A percentile compares a stretch with the other conserved stretches of the same genome.
Conservation (phyloP, 768 basidiomycete species). For the Tricholoma terreum region DNA sequence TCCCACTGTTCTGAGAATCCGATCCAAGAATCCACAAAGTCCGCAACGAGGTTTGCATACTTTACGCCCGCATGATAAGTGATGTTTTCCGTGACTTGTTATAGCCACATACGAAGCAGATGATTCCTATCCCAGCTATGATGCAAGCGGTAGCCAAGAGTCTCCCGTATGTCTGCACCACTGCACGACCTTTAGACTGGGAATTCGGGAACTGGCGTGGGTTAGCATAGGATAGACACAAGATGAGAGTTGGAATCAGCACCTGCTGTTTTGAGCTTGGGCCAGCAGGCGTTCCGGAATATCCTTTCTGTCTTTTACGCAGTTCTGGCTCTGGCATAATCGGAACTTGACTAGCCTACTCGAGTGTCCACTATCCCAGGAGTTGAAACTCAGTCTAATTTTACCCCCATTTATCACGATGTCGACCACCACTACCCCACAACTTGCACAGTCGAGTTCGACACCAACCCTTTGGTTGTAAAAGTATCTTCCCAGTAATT, state of each 20-base stretch:
- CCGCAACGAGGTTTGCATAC: conserved; percentile 16
- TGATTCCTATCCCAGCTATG: conserved; percentile 5
- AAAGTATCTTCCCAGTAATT: too few relatives aligned
- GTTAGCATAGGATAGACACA: background rate
- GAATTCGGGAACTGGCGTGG: background rate
- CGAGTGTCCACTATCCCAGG: too few relatives aligned
- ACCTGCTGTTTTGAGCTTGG: conserved; percentile 3
- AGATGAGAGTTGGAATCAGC: background rate
- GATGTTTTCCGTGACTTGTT: background rate
- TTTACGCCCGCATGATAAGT: background rate
- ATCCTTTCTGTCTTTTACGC: conserved; percentile 10
- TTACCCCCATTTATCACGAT: too few relatives aligned
- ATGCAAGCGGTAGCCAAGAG: background rate
- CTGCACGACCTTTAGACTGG: background rate
- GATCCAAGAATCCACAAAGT: conserved; percentile 35
- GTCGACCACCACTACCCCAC: too few relatives aligned
- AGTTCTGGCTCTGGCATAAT: conserved; percentile 3
- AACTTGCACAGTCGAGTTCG: too few relatives aligned
- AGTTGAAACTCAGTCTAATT: too few relatives aligned
- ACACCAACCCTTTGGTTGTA: too few relatives aligned
- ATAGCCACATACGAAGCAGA: conserved; percentile 10
- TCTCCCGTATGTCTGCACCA: background rate
- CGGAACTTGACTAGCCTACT: too few relatives aligned
- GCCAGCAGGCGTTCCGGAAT: background rate
- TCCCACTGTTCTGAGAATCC: conserved; percentile 41